phyloP scores from a whole-genome alignment of 2,329 filamentous ascomycete genomes.

The Ceratocystiopsis sp. region DNA sequence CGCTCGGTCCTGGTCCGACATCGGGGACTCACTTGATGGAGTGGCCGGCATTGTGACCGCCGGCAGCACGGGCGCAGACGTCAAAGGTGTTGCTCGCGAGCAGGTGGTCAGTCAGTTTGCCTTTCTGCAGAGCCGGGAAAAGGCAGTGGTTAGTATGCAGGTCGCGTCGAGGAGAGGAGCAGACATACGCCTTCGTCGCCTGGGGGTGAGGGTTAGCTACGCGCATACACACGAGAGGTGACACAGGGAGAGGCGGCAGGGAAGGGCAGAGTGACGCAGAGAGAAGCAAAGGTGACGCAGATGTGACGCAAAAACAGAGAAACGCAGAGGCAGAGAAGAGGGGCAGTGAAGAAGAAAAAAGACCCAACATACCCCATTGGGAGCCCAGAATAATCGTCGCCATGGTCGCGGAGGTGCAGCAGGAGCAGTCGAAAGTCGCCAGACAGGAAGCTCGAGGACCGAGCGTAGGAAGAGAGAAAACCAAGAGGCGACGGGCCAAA shows the following conservation, averaged over 20 bases:
- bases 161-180: neutral
- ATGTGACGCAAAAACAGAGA: no score
- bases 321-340: no score
- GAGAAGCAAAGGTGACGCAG: no score
- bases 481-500: no score
- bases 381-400: slow-evolving; percentile 41
- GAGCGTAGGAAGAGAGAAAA: no score
- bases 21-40: slow-evolving; percentile 16
- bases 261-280: no score
- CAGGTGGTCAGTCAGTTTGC: slow-evolving; percentile 11
- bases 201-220: neutral
- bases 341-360: no score
- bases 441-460: no score
- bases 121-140: slow-evolving; percentile 5
- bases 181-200: slow-evolving; percentile 4
- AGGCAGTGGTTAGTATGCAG: neutral
- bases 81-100: slow-evolving; percentile 7
- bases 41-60: slow-evolving; percentile 44
- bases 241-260: neutral
- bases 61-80: slow-evolving; percentile 40
- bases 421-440: no score
- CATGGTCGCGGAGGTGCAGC: slow-evolving; percentile 14
- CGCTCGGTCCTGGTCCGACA: neutral
- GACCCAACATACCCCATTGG: slow-evolving; percentile 35
- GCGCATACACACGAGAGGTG: no score